phyloP scores from a whole-genome alignment of 306 rosid genomes.

The Quercus variabilis region DNA sequence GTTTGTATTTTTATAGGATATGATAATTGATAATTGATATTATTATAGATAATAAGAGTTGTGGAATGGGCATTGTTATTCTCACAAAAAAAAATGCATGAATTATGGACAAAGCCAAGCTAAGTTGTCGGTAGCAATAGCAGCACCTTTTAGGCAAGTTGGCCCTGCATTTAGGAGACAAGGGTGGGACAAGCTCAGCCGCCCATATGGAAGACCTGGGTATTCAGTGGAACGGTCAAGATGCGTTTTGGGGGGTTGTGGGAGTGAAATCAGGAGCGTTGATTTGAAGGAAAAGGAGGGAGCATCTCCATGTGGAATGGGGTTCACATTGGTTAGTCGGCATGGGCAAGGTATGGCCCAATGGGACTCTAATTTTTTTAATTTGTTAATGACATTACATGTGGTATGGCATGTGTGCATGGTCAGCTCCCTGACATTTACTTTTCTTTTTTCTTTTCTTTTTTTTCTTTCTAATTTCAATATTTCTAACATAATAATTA shows the following conservation, averaged over 20 bases:
- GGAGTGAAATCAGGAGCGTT: slow-evolving; percentile 47
- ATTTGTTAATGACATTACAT: slow-evolving; percentile 1
- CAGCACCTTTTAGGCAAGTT: slow-evolving; percentile 64
- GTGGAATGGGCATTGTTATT: slow-evolving; percentile 5
- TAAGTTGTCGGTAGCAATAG: slow-evolving; percentile 74
- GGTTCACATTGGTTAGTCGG: slow-evolving; percentile 34
- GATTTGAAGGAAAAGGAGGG: slow-evolving; percentile 30
- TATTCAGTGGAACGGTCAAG: slow-evolving; percentile 41
- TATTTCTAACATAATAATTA: not conserved
- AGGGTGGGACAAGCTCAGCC: slow-evolving; percentile 65
- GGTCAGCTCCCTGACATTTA: not conserved
- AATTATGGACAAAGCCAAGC: slow-evolving; percentile 77
- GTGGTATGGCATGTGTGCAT: slow-evolving; percentile 6
- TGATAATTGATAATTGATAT: not conserved
- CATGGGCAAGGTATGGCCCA: slow-evolving; percentile 39
- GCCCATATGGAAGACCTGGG: slow-evolving; percentile 39
- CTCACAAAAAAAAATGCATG: slow-evolving; percentile 20
- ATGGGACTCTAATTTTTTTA: slow-evolving; percentile 31
- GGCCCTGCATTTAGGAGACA: slow-evolving; percentile 62
- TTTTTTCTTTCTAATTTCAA: not conserved
- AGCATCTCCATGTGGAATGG: slow-evolving; percentile 61
- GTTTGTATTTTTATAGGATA: slow-evolving; percentile 40
- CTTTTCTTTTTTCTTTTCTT: not conserved
- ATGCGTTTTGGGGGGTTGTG: slow-evolving; percentile 33
- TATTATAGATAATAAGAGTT: not conserved